phyloP scores from a whole-genome alignment of 805 yeast species.

The Candida easanensis region DNA sequence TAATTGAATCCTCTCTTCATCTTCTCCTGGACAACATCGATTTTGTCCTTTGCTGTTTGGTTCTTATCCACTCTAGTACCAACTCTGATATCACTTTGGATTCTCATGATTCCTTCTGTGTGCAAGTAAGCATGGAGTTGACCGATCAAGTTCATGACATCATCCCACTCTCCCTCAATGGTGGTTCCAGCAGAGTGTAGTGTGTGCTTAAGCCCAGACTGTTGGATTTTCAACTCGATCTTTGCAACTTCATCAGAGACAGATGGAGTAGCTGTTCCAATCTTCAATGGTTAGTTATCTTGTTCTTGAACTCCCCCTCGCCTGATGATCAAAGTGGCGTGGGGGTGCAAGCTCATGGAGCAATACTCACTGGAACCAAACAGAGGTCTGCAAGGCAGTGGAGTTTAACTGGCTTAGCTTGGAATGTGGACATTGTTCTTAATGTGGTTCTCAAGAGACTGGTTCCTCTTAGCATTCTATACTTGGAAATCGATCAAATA shows the following conservation, averaged over 20 bases:
- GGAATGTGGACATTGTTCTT: constrained; percentile 19
- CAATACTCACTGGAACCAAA: constrained; percentile 66
- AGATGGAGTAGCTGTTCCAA: constrained; percentile 77
- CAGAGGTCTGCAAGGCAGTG: constrained; percentile 85
- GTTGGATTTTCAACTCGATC: constrained; percentile 61
- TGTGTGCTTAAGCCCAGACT: constrained; percentile 60
- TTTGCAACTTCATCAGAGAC: constrained; percentile 78
- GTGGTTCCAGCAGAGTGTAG: constrained; percentile 93
- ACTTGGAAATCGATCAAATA: background rate
- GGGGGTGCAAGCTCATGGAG: background rate
- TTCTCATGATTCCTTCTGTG: constrained; percentile 66
- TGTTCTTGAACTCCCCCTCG: no score
- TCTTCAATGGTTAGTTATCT: constrained; percentile 33
- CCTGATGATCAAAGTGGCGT: no score
- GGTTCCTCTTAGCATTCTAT: constrained; percentile 3
- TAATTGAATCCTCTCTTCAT: constrained; percentile 23
- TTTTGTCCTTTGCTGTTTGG: constrained; percentile 72
- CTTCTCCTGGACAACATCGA: constrained; percentile 60
- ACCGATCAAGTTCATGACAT: constrained; percentile 78
- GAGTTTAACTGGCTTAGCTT: constrained; percentile 36
- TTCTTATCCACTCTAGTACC: constrained; percentile 80
- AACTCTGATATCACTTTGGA: constrained; percentile 82
- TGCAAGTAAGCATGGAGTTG: constrained; percentile 73
- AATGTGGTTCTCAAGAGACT: background rate
- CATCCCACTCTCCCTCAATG: constrained; percentile 89